Evolutionary conservation across 2,329 filamentous ascomycete genomes (phyloP).

Genomic region (Clarireedia hainanense): DNA sequence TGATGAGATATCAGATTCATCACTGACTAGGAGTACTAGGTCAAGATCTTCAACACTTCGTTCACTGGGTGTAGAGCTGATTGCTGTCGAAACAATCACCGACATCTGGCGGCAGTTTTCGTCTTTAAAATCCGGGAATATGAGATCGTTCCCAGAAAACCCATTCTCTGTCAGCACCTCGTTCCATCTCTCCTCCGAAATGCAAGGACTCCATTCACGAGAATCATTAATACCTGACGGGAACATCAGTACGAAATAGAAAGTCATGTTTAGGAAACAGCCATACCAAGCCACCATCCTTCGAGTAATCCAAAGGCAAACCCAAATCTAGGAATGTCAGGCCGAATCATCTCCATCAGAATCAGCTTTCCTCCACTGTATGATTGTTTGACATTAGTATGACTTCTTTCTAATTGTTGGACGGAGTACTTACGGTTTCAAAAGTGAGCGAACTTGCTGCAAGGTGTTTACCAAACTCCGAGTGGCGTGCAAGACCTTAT

Average conservation of each 20-base stretch:
- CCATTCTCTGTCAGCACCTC: not conserved
- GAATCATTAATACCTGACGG: not conserved
- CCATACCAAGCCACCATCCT: conserved; percentile 3
- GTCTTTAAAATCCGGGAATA: not conserved
- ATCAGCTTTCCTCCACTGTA: not conserved
- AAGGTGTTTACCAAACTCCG: not conserved
- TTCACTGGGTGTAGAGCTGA: not conserved
- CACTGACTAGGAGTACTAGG: not conserved
- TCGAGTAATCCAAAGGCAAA: not conserved
- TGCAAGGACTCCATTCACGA: not conserved
- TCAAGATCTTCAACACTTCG: not conserved
- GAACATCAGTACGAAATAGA: not conserved
- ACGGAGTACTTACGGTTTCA: not conserved
- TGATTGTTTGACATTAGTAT: not conserved
- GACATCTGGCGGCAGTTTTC: not conserved
- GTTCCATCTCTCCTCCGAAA: not conserved
- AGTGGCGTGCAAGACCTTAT: conserved; percentile 4
- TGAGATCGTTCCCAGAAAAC: not conserved
- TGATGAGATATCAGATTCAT: not conserved
- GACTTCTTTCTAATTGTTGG: not conserved
- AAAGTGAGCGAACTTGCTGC: not conserved
- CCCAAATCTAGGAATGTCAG: not conserved
- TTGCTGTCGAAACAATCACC: not conserved
- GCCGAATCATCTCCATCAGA: not conserved
- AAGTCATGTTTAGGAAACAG: not conserved